Conservation (phyloP, 352 stramenopile genomes). For the Globisporangium cylindrosporum region DNA sequence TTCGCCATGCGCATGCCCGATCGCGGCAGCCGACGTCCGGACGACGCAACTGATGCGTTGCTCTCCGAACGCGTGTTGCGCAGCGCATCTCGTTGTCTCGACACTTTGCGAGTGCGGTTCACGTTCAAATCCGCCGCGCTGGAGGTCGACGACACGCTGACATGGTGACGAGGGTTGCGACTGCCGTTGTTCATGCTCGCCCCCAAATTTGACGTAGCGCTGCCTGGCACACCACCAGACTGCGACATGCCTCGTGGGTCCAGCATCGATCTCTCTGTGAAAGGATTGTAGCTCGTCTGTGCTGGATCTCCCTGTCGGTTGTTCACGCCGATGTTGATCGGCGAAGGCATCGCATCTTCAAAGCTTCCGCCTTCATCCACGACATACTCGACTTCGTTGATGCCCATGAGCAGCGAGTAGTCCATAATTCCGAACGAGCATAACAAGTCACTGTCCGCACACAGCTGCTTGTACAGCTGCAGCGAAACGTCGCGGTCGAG, state of each 20-base stretch:
- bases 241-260: slow-evolving; percentile 40
- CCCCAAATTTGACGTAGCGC: not conserved
- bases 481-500: slow-evolving; percentile 66
- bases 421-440: slow-evolving; percentile 92
- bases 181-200: not conserved
- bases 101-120: slow-evolving; percentile 50
- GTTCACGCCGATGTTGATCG: slow-evolving; percentile 25
- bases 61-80: slow-evolving; percentile 48
- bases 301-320: slow-evolving; percentile 8
- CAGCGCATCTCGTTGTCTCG: slow-evolving; percentile 38
- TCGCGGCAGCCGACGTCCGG: slow-evolving; percentile 59
- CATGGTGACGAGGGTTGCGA: slow-evolving; percentile 40
- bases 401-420: slow-evolving; percentile 89
- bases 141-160: slow-evolving; percentile 57
- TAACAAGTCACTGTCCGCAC: slow-evolving; percentile 77
- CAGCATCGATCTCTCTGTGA: slow-evolving; percentile 65
- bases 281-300: slow-evolving; percentile 54
- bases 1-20: slow-evolving; percentile 85
- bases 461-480: slow-evolving; percentile 76
- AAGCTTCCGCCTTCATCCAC: slow-evolving; percentile 61
- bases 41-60: slow-evolving; percentile 66
- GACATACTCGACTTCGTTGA: slow-evolving; percentile 87
- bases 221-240: not conserved
- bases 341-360: slow-evolving; percentile 31
- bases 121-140: slow-evolving; percentile 18